These are phyloP conservation scores for Cymbopogon flexuosus DNA, from an alignment of 202 grass and related monocot genomes.

Conservation along the genomic window DNA sequence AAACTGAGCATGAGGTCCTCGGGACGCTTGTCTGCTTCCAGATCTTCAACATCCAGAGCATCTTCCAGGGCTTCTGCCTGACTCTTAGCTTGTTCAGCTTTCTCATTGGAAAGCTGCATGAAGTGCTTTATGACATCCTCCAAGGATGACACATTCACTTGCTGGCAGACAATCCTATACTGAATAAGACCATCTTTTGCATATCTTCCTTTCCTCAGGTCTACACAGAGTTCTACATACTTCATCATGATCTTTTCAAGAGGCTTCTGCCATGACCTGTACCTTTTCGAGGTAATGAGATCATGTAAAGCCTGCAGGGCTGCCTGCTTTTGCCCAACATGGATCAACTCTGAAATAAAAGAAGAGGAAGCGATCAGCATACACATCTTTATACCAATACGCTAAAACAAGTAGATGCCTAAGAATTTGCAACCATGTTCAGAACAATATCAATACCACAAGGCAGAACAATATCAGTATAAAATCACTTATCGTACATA, in stretches of 20 bases:
- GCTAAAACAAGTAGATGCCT: background rate
- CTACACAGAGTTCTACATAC: constrained; percentile 89
- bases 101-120: constrained; percentile 85
- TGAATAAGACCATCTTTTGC: constrained; percentile 97
- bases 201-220: constrained; percentile 89
- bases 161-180: constrained; percentile 91
- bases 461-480: background rate
- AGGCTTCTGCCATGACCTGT: constrained; percentile 90
- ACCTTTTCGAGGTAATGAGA: constrained; percentile 89
- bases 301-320: constrained; percentile 92
- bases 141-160: constrained; percentile 89
- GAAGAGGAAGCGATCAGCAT: background rate
- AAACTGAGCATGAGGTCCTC: constrained; percentile 99
- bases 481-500: background rate
- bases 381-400: background rate
- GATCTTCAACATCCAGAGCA: constrained; percentile 93
- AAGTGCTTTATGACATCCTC: constrained; percentile 98
- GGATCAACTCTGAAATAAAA: constrained; percentile 64
- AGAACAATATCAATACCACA: background rate
- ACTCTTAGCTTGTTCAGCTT: constrained; percentile 69
- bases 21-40: constrained; percentile 90
- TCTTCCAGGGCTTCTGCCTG: constrained; percentile 83
- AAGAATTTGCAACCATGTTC: background rate
- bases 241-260: constrained; percentile 98
- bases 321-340: constrained; percentile 98